phyloP scores from a whole-genome alignment of 208 protist genomes.

The Strigomonas culicis region DNA sequence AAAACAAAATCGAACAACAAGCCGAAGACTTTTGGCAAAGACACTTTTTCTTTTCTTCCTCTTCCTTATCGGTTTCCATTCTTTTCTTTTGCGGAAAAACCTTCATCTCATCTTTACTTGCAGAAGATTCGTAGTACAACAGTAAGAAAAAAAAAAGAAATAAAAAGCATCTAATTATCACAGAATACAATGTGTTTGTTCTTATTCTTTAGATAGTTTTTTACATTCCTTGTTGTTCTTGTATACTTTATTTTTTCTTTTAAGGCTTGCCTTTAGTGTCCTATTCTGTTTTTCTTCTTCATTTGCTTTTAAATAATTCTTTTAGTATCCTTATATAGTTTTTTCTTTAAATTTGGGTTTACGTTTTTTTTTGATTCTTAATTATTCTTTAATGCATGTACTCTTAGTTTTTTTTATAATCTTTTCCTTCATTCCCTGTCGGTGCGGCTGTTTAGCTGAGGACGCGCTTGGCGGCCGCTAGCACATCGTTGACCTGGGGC shows the following conservation, averaged over 20 bases:
- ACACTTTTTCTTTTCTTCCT: not conserved
- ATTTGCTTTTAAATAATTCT: not conserved
- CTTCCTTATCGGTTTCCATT: not conserved
- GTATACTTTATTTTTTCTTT: not conserved
- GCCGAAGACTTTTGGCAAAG: too few relatives aligned
- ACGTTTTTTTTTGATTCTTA: not conserved
- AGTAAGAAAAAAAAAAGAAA: conserved; percentile 11
- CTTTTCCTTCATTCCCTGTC: not conserved
- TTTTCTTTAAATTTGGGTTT: not conserved
- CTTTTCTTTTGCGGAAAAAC: not conserved
- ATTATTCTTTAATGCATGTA: conserved; percentile 4
- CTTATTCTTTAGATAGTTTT: too few relatives aligned
- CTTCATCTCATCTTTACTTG: not conserved
- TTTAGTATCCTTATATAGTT: not conserved
- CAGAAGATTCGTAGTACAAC: not conserved
- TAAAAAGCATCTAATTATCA: not conserved
- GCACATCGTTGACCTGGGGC: conserved; percentile 78
- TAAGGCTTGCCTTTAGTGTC: not conserved
- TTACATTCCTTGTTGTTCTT: too few relatives aligned
- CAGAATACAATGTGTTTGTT: too few relatives aligned
- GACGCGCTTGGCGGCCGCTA: conserved; percentile 72
- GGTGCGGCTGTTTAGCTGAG: conserved; percentile 36
- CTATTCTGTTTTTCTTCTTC: conserved; percentile 11
- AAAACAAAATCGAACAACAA: too few relatives aligned
- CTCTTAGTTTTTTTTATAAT: not conserved